Evolutionary conservation across 441 rosid genomes (phyloP), one percentile per base, ranked within the genome.

Genomic region (Macaranga tanarius): DNA sequence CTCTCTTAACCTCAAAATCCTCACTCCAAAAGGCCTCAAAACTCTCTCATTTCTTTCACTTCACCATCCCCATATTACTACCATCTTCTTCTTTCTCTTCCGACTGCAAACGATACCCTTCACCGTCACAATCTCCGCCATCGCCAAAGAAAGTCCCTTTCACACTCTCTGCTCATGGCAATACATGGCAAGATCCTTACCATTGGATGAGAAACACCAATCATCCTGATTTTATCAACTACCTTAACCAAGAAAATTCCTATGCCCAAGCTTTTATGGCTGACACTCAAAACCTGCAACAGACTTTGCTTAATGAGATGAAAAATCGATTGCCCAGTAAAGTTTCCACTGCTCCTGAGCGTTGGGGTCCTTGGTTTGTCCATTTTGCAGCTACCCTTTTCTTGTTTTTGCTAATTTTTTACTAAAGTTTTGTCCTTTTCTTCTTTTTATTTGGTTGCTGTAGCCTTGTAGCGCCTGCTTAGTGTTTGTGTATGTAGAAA

Each of bases 301-400:
- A 70, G 45, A 69, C 81, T 69, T 80, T 94, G 48, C 63, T 85
- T 48, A 73, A 87, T 52, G 94, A 92, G 87, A 92, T 94, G 95
- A 86, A 67, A 68, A 73, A 28, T 57, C 89, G 95, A 52, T 76
- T 88, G 65, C 93, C 95, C 15, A 70, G 76, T 17, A 82, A 79
- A 54, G 79, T 89, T 79, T 67, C 74, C 22, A 90, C 99, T 78
- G 87, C 92, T 11, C 87, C 88, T 34, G 97, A 92, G 82, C 89
- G 82, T 61, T 89, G 95, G 95, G 99, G 97, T 69, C 92, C 82
- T 75, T 94, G 97, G 99, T 92, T 72, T 22, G 84, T 82, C 69
- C 75, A 45, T 68, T 63, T 78, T 50, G 25, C 54, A 11, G 31
- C 10, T 11, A 40, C 70, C 71, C 68, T 64, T 60, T 74, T 69